A percentile compares a stretch with the other conserved stretches of the same genome.
These are phyloP conservation scores for Plasmodium adleri DNA, from an alignment of 169 alveolate genomes.

Conservation along the genomic window DNA sequence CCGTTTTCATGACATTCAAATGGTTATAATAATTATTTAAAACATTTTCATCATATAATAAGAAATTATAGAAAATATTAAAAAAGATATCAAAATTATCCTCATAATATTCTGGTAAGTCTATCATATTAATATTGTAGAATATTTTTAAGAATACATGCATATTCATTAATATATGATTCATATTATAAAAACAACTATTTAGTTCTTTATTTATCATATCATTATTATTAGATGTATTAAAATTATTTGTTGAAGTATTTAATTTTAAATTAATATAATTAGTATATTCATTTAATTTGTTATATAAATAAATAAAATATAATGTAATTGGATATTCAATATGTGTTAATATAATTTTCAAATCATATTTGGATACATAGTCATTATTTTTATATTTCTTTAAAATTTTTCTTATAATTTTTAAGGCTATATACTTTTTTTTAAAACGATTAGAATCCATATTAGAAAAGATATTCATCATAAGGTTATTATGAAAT, in stretches of 20 bases:
- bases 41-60: constrained; percentile 15
- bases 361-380: constrained; percentile 43
- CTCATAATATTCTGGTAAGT: constrained; percentile 60
- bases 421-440: constrained; percentile 41
- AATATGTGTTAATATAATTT: constrained; percentile 61
- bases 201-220: constrained; percentile 1
- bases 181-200: constrained; percentile 21
- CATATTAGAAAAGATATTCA: not conserved
- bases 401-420: constrained; percentile 38
- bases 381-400: constrained; percentile 62
- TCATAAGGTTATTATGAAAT: no score
- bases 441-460: not conserved
- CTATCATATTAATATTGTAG: constrained; percentile 22
- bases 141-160: constrained; percentile 26
- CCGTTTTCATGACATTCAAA: not conserved
- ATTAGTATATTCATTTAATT: constrained; percentile 21
- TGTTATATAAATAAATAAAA: constrained; percentile 27
- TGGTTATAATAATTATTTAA: constrained; percentile 6
- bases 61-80: constrained; percentile 23
- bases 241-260: not conserved
- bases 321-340: constrained; percentile 47
- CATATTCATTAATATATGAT: constrained; percentile 19
- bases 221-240: not conserved
- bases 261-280: constrained; percentile 14
- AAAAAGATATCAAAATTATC: constrained; percentile 58